These are phyloP conservation scores for Helotiales sp. DNA, from an alignment of 2,329 filamentous ascomycete species.

Conservation along the genomic window DNA sequence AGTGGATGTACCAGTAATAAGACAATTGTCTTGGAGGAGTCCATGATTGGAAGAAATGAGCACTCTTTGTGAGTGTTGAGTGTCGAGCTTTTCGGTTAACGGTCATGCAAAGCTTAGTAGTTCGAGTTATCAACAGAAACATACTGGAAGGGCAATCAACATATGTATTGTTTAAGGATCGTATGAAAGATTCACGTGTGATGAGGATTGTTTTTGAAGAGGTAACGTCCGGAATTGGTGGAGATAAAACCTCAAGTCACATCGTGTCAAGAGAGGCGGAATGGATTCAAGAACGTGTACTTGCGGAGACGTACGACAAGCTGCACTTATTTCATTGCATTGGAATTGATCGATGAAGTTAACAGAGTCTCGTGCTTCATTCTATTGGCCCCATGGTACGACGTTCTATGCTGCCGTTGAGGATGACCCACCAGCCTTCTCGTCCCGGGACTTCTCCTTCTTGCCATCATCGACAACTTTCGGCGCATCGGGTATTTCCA, in stretches of 20 bases:
- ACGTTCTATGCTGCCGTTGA: not conserved
- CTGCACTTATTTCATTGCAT: not conserved
- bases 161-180: not conserved
- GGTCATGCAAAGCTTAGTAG: not conserved
- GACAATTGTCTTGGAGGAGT: not conserved
- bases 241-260: not conserved
- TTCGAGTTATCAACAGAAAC: not conserved
- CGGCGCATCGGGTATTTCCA: conserved; percentile 41
- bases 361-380: not conserved
- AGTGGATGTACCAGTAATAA: not conserved
- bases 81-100: not conserved
- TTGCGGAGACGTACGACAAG: not conserved
- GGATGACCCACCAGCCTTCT: conserved; percentile 5
- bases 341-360: not conserved
- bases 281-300: not conserved
- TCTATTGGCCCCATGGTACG: not conserved
- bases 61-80: not conserved
- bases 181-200: not conserved
- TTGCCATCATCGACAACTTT: conserved; percentile 35
- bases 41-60: too few species aligned
- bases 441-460: conserved; percentile 27
- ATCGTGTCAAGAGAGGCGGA: not conserved
- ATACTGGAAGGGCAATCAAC: not conserved
- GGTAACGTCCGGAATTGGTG: not conserved
- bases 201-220: too few species aligned